phyloP scores from a whole-genome alignment of 1,284 basidiomycete species.

The Sparassis latifolia region DNA sequence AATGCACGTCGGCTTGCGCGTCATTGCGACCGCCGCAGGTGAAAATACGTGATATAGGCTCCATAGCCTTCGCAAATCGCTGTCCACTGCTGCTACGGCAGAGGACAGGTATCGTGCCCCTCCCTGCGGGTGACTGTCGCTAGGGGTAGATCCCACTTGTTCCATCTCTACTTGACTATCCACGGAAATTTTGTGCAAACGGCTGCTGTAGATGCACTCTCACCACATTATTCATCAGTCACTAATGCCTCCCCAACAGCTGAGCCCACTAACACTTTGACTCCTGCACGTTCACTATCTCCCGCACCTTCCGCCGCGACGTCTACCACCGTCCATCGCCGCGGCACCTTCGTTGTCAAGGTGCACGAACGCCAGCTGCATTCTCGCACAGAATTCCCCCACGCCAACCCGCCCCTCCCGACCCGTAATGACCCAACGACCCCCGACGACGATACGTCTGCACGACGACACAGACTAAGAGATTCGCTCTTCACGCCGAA shows the following conservation, averaged over 20 bases:
- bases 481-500: slow-evolving; percentile 35
- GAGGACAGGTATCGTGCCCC: too few species aligned
- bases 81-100: too few species aligned
- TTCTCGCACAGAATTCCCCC: slow-evolving; percentile 56
- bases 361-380: slow-evolving; percentile 57
- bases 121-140: neutral
- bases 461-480: slow-evolving; percentile 18
- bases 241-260: slow-evolving; percentile 32
- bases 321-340: slow-evolving; percentile 40
- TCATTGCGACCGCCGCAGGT: too few species aligned
- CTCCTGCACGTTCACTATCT: slow-evolving; percentile 39
- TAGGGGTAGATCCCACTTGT: neutral
- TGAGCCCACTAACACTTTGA: slow-evolving; percentile 56
- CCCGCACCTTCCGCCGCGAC: slow-evolving; percentile 22
- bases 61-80: too few species aligned
- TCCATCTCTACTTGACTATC: neutral
- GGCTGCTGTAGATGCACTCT: too few species aligned
- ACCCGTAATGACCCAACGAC: slow-evolving; percentile 20
- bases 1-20: too few species aligned
- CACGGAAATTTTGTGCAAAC: too few species aligned
- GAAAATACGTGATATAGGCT: too few species aligned
- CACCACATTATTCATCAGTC: neutral
- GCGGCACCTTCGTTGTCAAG: slow-evolving; percentile 63
- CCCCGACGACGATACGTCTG: slow-evolving; percentile 8
- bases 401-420: slow-evolving; percentile 39